These are phyloP conservation scores for Quercus tomentella DNA, from an alignment of 331 rosid genomes.

Conservation along the genomic window DNA sequence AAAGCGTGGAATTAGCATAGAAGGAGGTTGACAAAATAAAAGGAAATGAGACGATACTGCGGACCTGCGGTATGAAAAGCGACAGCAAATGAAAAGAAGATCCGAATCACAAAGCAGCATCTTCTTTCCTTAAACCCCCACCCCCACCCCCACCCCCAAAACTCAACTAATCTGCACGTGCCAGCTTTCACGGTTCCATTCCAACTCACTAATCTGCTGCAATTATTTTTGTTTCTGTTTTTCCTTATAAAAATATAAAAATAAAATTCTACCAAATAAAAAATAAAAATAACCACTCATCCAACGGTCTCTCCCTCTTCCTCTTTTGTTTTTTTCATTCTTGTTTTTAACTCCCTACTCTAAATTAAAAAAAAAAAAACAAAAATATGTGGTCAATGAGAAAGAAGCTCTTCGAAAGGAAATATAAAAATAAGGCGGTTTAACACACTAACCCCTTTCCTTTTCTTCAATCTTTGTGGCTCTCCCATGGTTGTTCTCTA, in stretches of 20 bases:
- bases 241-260: not conserved
- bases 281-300: slow-evolving; percentile 5
- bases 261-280: too few species aligned
- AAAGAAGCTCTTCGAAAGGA: slow-evolving; percentile 21
- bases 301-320: slow-evolving; percentile 26
- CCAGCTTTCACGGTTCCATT: slow-evolving; percentile 19
- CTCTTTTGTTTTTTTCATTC: not conserved
- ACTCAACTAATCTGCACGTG: slow-evolving; percentile 9
- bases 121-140: not conserved
- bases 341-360: not conserved
- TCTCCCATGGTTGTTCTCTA: not conserved
- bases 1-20: too few species aligned
- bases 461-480: not conserved
- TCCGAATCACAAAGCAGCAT: slow-evolving; percentile 32
- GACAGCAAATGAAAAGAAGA: slow-evolving; percentile 6
- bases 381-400: slow-evolving; percentile 26
- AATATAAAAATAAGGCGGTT: slow-evolving; percentile 35
- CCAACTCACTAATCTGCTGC: not conserved
- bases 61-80: not conserved
- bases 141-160: too few species aligned
- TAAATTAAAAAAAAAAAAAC: not conserved
- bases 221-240: too few species aligned
- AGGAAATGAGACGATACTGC: not conserved
- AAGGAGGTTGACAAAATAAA: not conserved
- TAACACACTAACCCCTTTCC: not conserved